Evolutionary conservation across 2,329 filamentous ascomycete genomes (phyloP).

Genomic region (Pyrenophora tritici-repentis): DNA sequence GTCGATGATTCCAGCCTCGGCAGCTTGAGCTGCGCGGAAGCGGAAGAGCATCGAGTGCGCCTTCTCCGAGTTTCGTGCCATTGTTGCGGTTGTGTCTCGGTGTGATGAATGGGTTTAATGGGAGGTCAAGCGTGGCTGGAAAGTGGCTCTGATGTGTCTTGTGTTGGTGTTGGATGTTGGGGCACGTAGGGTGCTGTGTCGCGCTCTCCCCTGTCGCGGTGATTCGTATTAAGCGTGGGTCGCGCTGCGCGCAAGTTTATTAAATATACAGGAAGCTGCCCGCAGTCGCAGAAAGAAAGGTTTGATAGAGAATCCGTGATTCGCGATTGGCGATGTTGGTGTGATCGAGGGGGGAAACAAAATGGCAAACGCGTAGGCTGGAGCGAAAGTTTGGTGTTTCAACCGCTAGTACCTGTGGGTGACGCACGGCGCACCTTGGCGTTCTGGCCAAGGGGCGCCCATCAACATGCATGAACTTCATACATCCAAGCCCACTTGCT

Average conservation of each 20-base stretch:
- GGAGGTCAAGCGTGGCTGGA: neutral
- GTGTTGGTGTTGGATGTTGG: neutral
- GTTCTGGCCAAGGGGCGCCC: conserved; percentile 4
- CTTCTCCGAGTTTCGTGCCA: conserved; percentile 96
- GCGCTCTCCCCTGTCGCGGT: conserved; percentile 8
- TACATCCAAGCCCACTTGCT: conserved; percentile 9
- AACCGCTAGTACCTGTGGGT: conserved; percentile 23
- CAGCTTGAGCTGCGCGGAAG: conserved; percentile 96
- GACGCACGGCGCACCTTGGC: conserved; percentile 36
- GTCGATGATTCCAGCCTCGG: conserved; percentile 95
- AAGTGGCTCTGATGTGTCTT: neutral
- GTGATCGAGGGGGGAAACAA: conserved; percentile 12
- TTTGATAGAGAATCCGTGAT: conserved; percentile 10
- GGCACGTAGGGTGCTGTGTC: conserved; percentile 12
- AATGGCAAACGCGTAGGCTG: conserved; percentile 30
- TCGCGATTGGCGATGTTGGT: conserved; percentile 22
- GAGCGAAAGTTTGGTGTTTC: conserved; percentile 42
- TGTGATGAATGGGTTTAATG: neutral
- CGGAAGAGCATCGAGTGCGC: conserved; percentile 99
- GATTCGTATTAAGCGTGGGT: conserved; percentile 12
- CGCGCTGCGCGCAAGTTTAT: conserved; percentile 11
- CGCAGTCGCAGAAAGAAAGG: conserved; percentile 32
- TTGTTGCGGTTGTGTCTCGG: conserved; percentile 28
- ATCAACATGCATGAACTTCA: conserved; percentile 12
- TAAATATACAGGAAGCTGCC: conserved; percentile 30